phyloP scores from a whole-genome alignment of 495 filamentous ascomycete species.

The Penicillium coffeae region DNA sequence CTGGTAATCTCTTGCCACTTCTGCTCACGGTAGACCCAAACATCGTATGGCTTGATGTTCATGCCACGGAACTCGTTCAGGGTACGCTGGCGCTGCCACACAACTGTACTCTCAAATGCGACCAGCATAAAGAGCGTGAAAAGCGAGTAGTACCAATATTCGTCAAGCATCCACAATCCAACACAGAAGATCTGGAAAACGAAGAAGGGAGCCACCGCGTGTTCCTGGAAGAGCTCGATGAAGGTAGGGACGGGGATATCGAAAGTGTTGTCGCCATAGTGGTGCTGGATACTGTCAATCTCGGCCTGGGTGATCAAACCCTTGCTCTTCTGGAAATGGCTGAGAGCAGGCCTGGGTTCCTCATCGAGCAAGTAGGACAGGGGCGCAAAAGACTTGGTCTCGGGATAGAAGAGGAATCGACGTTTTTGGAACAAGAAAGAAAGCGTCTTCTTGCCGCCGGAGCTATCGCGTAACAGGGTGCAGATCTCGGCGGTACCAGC shows the following conservation, averaged over 20 bases:
- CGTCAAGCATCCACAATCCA: constrained; percentile 96
- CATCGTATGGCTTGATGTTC: constrained; percentile 96
- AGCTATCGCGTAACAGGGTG: constrained; percentile 65
- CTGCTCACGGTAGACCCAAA: constrained; percentile 80
- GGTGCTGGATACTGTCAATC: constrained; percentile 72
- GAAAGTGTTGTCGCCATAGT: constrained; percentile 96
- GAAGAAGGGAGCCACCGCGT: constrained; percentile 98
- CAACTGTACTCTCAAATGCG: constrained; percentile 95
- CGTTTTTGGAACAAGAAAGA: constrained; percentile 99
- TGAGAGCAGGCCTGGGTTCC: constrained; percentile 73
- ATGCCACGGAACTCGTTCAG: constrained; percentile 96
- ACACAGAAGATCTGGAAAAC: constrained; percentile 99
- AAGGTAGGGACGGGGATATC: constrained; percentile 97
- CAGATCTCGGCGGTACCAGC: constrained; percentile 90
- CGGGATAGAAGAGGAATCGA: constrained; percentile 79
- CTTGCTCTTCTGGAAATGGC: constrained; percentile 69
- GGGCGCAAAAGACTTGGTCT: constrained; percentile 68
- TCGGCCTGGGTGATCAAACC: constrained; percentile 70
- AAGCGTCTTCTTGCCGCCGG: constrained; percentile 64
- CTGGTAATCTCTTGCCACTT: constrained; percentile 89
- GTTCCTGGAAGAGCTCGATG: constrained; percentile 93
- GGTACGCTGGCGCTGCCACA: constrained; percentile 98
- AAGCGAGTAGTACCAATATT: constrained; percentile 99
- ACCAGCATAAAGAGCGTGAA: constrained; percentile 99
- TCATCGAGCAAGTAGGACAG: constrained; percentile 80